Evolutionary conservation across 2,329 filamentous ascomycete species (phyloP).

Genomic region (Colletotrichum simmondsii): DNA sequence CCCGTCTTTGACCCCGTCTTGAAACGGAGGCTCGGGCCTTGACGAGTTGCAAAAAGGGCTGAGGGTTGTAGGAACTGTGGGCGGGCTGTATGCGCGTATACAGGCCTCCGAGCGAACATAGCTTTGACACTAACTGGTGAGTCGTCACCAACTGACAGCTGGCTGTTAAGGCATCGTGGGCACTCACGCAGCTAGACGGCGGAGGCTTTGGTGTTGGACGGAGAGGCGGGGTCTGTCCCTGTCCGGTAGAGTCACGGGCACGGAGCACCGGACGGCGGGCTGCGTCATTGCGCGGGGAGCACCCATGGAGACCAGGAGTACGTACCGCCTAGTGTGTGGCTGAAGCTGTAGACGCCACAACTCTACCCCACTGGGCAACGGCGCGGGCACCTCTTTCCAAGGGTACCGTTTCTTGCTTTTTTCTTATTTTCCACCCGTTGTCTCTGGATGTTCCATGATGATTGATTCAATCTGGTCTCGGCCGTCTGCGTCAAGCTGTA

Average conservation of each 20-base stretch:
- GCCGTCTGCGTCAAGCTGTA: background rate
- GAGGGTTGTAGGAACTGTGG: background rate
- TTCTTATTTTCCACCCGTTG: background rate
- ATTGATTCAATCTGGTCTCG: background rate
- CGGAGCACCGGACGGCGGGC: constrained; percentile 20
- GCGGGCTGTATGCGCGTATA: background rate
- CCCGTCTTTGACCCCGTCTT: background rate
- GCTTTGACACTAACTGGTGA: background rate
- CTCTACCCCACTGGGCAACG: background rate
- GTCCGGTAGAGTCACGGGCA: constrained; percentile 12
- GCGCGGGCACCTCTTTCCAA: background rate
- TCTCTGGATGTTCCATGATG: background rate
- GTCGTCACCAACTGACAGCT: background rate
- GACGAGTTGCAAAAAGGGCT: background rate
- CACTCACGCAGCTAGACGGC: background rate
- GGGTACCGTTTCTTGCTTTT: background rate
- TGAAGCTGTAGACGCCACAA: constrained; percentile 16
- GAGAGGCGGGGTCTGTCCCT: constrained; percentile 26
- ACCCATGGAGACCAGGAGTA: background rate
- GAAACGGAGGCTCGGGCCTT: constrained; percentile 32
- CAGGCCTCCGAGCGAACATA: background rate
- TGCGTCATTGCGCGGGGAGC: constrained; percentile 32
- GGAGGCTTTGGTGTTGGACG: constrained; percentile 2
- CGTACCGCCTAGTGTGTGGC: background rate
- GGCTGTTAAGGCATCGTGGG: background rate